Percentiles rank a stretch among this genome's conserved stretches.
These are phyloP conservation scores for Erythrobasidium hasegawianum DNA, from an alignment of 1,284 basidiomycete genomes.

Conservation along the genomic window DNA sequence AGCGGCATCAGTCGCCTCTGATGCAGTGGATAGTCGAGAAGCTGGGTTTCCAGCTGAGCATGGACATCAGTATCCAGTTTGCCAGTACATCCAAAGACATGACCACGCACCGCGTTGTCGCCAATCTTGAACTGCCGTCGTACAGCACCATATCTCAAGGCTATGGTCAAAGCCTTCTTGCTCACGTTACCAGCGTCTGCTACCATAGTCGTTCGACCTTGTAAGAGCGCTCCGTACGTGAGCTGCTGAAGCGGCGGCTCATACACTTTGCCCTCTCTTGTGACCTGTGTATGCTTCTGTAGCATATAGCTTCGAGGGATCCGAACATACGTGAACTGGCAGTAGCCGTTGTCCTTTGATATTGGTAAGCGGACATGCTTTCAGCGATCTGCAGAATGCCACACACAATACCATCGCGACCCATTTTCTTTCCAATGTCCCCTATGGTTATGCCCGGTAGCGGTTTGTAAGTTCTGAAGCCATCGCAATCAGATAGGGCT, in stretches of 20 bases:
- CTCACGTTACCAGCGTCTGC: constrained; percentile 56
- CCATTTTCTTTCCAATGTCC: constrained; percentile 61
- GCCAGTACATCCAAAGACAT: background rate
- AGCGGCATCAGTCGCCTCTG: constrained; percentile 59
- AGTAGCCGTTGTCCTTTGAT: constrained; percentile 37
- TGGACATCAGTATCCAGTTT: background rate
- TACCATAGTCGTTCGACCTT: constrained; percentile 57
- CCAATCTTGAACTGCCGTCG: constrained; percentile 56
- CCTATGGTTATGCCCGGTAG: constrained; percentile 57
- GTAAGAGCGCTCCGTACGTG: constrained; percentile 58
- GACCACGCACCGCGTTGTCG: constrained; percentile 47
- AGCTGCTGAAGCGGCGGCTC: constrained; percentile 57
- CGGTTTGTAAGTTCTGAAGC: constrained; percentile 48
- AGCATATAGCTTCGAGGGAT: constrained; percentile 59
- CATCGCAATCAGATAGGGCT: background rate
- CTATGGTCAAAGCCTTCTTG: constrained; percentile 58
- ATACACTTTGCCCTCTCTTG: constrained; percentile 53
- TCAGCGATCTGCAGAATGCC: constrained; percentile 17
- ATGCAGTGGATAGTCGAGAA: constrained; percentile 60
- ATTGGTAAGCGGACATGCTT: background rate
- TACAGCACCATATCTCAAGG: constrained; percentile 57
- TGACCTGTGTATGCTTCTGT: constrained; percentile 60
- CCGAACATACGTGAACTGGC: constrained; percentile 57
- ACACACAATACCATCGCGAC: constrained; percentile 55
- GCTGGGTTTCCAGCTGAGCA: constrained; percentile 53